Conservation (phyloP, 768 basidiomycete species). For the Agrocybe praecox region DNA sequence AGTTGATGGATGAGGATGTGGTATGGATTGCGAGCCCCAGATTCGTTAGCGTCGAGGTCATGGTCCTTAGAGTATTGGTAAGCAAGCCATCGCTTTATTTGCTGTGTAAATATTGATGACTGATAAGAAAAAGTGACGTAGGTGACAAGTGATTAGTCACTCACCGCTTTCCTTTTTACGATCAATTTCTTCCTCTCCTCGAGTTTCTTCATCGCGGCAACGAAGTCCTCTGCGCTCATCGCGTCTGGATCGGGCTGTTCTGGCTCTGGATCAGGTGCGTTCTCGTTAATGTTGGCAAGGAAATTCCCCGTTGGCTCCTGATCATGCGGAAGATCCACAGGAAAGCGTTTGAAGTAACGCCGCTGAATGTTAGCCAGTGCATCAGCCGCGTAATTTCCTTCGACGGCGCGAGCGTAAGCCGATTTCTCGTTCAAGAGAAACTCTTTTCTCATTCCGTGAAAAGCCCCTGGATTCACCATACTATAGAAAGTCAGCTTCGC, state of each 20-base stretch:
- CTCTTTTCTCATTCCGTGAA: neutral
- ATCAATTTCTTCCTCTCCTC: too few relatives aligned
- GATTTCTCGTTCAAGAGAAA: neutral
- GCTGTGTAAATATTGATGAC: neutral
- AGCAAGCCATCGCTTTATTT: conserved; percentile 18
- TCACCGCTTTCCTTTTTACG: too few relatives aligned
- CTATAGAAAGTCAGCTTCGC: too few relatives aligned
- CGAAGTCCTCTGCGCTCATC: too few relatives aligned
- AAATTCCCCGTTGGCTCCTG: neutral
- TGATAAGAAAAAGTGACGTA: too few relatives aligned
- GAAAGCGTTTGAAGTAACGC: conserved; percentile 9
- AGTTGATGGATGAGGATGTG: conserved; percentile 3
- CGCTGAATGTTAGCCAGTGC: neutral
- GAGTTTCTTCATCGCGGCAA: too few relatives aligned
- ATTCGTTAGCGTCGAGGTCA: conserved; percentile 3
- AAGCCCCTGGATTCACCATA: conserved; percentile 5
- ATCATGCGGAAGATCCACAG: conserved; percentile 1
- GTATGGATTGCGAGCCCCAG: conserved; percentile 5
- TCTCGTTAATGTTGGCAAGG: conserved; percentile 6
- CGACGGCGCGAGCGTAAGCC: conserved; percentile 2
- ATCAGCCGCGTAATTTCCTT: neutral
- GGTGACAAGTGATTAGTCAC: too few relatives aligned
- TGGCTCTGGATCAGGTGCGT: conserved; percentile 7
- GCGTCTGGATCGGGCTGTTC: too few relatives aligned
- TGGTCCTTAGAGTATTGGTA: conserved; percentile 18